These are phyloP conservation scores for Chloranthus sessilifolius DNA, from an alignment of 164 flowering plant genomes.

Conservation along the genomic window DNA sequence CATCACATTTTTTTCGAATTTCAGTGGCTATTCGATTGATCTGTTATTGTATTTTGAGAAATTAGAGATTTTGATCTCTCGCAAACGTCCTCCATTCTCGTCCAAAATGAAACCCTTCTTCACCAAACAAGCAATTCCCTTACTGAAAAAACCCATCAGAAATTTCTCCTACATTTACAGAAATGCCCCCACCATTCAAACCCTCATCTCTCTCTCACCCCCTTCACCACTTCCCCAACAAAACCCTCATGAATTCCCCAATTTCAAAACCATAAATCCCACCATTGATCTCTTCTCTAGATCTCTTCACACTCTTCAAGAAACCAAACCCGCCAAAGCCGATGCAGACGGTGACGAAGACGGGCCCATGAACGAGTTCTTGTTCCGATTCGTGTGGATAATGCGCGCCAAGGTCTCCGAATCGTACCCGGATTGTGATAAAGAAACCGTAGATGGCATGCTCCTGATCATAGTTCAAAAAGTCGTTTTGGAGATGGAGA, in stretches of 20 bases:
- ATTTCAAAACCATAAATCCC: slow-evolving; percentile 7
- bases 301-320: slow-evolving; percentile 27
- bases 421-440: slow-evolving; percentile 52
- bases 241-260: not conserved
- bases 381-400: slow-evolving; percentile 71
- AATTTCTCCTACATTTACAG: slow-evolving; percentile 4
- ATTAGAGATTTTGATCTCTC: too few relatives aligned
- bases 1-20: too few relatives aligned
- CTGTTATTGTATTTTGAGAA: too few relatives aligned
- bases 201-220: slow-evolving; percentile 8
- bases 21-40: too few relatives aligned
- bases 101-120: slow-evolving; percentile 26
- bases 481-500: slow-evolving; percentile 70
- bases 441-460: slow-evolving; percentile 69
- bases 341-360: slow-evolving; percentile 20
- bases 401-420: slow-evolving; percentile 65
- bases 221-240: not conserved
- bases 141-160: slow-evolving; percentile 23
- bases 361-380: slow-evolving; percentile 60
- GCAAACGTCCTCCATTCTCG: too few relatives aligned
- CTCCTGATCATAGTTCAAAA: slow-evolving; percentile 57
- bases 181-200: slow-evolving; percentile 15
- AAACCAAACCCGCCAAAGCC: not conserved
- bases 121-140: slow-evolving; percentile 14
- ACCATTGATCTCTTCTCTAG: slow-evolving; percentile 9